A percentile compares a stretch with the other conserved stretches of the same genome.
These are phyloP conservation scores for Cyanidium caldarium DNA, from an alignment of 23 red algal species.

Conservation along the genomic window DNA sequence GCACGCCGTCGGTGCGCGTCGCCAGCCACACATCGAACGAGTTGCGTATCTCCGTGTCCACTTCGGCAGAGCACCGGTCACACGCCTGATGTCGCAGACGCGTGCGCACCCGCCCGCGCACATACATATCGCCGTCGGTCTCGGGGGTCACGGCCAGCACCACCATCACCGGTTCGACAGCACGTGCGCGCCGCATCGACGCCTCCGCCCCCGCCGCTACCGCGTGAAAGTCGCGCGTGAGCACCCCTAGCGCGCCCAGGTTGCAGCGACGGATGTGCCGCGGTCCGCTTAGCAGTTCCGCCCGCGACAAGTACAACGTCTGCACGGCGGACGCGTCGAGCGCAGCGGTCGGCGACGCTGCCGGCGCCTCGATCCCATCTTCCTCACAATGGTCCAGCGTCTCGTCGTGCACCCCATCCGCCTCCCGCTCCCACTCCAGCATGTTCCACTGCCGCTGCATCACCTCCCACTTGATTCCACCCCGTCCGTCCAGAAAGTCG, in stretches of 20 bases:
- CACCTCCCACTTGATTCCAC: too few species aligned
- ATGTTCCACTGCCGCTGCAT: too few species aligned
- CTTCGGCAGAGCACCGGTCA: not conserved
- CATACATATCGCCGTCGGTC: not conserved
- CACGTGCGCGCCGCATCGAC: not conserved
- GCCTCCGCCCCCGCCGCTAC: not conserved
- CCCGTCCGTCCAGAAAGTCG: too few species aligned
- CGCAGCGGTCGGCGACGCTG: too few species aligned
- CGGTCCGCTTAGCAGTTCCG: too few species aligned
- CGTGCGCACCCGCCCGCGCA: not conserved
- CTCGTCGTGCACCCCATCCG: too few species aligned
- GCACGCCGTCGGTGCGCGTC: not conserved
- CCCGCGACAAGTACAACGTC: too few species aligned
- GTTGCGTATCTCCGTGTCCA: not conserved
- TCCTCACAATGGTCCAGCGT: too few species aligned
- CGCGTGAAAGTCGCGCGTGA: not conserved
- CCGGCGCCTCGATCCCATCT: too few species aligned
- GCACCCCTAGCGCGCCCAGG: not conserved
- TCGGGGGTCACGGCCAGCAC: not conserved
- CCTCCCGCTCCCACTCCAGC: too few species aligned
- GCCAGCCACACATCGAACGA: conserved; percentile 6
- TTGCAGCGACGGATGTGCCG: too few species aligned
- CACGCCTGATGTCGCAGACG: not conserved
- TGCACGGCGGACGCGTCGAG: too few species aligned
- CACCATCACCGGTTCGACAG: not conserved